A percentile compares a stretch with the other conserved stretches of the same genome.
Evolutionary conservation across 2,329 filamentous ascomycete species (phyloP).

Genomic region (Diaporthe citri): DNA sequence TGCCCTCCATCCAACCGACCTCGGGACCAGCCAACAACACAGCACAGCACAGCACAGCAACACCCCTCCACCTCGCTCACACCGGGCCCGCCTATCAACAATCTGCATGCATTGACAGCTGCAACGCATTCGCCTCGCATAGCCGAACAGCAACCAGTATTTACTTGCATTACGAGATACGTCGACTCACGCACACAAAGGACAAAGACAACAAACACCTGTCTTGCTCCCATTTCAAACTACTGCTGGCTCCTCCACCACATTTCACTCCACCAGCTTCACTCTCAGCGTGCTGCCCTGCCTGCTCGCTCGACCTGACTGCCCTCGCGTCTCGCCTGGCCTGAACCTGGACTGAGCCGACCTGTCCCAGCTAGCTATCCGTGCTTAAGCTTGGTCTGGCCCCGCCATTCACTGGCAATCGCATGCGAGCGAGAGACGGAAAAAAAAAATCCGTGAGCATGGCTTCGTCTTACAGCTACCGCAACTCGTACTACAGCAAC

Average conservation of each 20-base stretch:
- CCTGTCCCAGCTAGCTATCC: constrained; percentile 29
- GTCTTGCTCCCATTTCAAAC: neutral
- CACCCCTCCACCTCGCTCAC: constrained; percentile 20
- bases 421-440: constrained; percentile 6
- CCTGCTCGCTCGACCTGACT: neutral
- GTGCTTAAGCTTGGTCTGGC: constrained; percentile 36
- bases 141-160: constrained; percentile 28
- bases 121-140: constrained; percentile 32
- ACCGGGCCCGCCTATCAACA: constrained; percentile 18
- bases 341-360: constrained; percentile 6
- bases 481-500: constrained; percentile 64
- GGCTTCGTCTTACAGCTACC: constrained; percentile 65
- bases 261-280: constrained; percentile 12
- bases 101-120: constrained; percentile 31
- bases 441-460: constrained; percentile 50
- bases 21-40: constrained; percentile 21
- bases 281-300: neutral
- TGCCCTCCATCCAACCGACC: neutral
- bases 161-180: constrained; percentile 25
- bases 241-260: neutral
- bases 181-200: constrained; percentile 11
- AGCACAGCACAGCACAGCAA: constrained; percentile 15
- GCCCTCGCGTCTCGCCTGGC: neutral
- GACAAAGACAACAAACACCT: constrained; percentile 17
- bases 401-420: constrained; percentile 40